phyloP scores from a whole-genome alignment of 2,329 filamentous ascomycete species.

The Sporothrix pseudoabietina region DNA sequence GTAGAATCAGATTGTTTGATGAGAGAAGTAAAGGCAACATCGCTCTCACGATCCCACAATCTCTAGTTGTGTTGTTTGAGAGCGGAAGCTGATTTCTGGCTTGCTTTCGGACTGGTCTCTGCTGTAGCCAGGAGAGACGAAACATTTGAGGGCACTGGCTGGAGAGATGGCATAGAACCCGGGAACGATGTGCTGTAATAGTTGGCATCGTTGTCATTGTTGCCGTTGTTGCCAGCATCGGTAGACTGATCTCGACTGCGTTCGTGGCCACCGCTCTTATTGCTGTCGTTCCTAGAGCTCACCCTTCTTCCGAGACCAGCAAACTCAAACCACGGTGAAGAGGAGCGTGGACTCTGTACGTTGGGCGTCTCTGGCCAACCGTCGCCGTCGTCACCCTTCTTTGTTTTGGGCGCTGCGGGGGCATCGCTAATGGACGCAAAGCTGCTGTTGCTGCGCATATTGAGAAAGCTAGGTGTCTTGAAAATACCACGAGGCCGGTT shows the following conservation, averaged over 20 bases:
- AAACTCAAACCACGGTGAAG: constrained; percentile 9
- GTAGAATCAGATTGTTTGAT: constrained; percentile 34
- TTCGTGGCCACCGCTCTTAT: neutral
- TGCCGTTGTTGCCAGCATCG: neutral
- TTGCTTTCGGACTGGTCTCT: neutral
- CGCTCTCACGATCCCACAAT: neutral
- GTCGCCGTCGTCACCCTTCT: neutral
- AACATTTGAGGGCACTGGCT: neutral
- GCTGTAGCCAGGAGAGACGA: neutral
- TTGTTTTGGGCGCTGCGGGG: neutral
- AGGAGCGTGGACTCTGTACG: neutral
- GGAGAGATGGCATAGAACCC: neutral
- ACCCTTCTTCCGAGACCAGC: neutral
- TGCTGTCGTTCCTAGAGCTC: neutral
- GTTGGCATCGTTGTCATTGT: too few relatives aligned
- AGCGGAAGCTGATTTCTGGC: neutral
- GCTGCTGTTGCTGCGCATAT: constrained; percentile 29
- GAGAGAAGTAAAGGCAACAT: neutral
- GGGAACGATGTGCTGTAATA: neutral
- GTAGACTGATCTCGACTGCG: neutral
- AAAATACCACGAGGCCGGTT: constrained; percentile 21
- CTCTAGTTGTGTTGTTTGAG: constrained; percentile 7
- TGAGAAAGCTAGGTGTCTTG: constrained; percentile 36
- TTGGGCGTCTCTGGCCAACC: constrained; percentile 4
- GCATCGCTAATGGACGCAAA: neutral